phyloP scores from a whole-genome alignment of 768 basidiomycete genomes.

The Saitozyma podzolica region DNA sequence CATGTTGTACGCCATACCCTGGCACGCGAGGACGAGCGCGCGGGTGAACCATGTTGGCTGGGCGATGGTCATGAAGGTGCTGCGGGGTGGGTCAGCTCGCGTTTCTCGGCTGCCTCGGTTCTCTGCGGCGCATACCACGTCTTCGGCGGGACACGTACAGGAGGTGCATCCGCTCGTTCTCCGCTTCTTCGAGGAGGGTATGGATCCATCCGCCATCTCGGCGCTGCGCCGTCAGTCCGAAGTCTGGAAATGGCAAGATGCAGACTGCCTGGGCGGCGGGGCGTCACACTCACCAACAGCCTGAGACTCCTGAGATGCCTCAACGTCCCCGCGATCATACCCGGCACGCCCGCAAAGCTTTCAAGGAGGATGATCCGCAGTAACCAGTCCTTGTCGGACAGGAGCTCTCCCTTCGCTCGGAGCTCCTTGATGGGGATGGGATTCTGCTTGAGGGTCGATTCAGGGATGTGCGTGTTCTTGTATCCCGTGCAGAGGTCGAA shows the following conservation, averaged over 20 bases:
- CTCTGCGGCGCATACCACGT: too few relatives aligned
- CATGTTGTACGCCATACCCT: constrained; percentile 62
- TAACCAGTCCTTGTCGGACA: constrained; percentile 73
- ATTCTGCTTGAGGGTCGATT: constrained; percentile 47
- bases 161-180: constrained; percentile 96
- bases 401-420: constrained; percentile 68
- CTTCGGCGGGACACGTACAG: constrained; percentile 59
- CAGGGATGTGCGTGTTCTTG: constrained; percentile 66
- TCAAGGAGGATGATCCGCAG: constrained; percentile 71
- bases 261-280: not conserved
- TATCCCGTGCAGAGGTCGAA: constrained; percentile 88
- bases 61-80: constrained; percentile 93
- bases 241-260: not conserved
- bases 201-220: constrained; percentile 79
- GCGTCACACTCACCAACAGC: constrained; percentile 65
- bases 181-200: constrained; percentile 87
- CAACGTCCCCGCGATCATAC: constrained; percentile 67
- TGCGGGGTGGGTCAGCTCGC: constrained; percentile 43
- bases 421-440: constrained; percentile 73
- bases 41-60: constrained; percentile 80
- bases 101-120: not conserved
- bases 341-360: constrained; percentile 89
- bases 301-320: constrained; percentile 86
- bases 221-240: constrained; percentile 49
- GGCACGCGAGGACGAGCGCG: constrained; percentile 78